Evolutionary conservation across 805 yeast species (phyloP).

Genomic region (Saturnispora hagleri): DNA sequence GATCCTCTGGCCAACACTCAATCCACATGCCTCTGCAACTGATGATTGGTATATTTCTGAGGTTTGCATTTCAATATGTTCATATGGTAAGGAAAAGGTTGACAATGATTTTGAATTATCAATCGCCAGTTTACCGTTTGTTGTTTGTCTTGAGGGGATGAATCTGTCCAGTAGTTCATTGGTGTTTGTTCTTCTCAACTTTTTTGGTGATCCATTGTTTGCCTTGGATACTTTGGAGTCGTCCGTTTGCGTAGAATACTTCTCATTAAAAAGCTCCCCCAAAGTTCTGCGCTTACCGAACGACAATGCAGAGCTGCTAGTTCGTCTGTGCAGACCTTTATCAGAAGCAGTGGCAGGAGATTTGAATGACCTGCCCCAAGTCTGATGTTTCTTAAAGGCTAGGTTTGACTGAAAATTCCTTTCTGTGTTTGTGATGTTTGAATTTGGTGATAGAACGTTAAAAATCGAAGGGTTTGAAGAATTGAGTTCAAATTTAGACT

Average conservation of each 20-base stretch:
- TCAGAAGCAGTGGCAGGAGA: slow-evolving; percentile 1
- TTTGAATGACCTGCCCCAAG: background rate
- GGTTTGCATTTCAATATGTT: slow-evolving; percentile 47
- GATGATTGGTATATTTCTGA: slow-evolving; percentile 58
- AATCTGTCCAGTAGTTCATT: slow-evolving; percentile 42
- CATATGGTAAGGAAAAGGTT: slow-evolving; percentile 35
- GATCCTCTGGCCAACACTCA: slow-evolving; percentile 72
- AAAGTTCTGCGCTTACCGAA: slow-evolving; percentile 6
- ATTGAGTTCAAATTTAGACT: slow-evolving; percentile 13
- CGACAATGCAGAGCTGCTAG: slow-evolving; percentile 6
- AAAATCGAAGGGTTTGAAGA: slow-evolving; percentile 21
- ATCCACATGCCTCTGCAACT: slow-evolving; percentile 92
- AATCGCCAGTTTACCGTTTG: slow-evolving; percentile 36
- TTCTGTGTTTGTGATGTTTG: slow-evolving; percentile 28
- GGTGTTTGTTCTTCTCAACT: slow-evolving; percentile 26
- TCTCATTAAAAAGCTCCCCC: slow-evolving; percentile 11
- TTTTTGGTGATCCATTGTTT: slow-evolving; percentile 17
- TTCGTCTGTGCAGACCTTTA: slow-evolving; percentile 6
- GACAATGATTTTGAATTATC: slow-evolving; percentile 29
- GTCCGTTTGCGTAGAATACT: background rate
- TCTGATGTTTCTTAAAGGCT: background rate
- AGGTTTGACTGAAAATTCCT: slow-evolving; percentile 19
- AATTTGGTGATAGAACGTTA: slow-evolving; percentile 27
- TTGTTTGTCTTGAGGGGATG: slow-evolving; percentile 47
- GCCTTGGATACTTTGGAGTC: background rate